phyloP scores from a whole-genome alignment of 139 green algal genomes.

The Pleodorina starrii region DNA sequence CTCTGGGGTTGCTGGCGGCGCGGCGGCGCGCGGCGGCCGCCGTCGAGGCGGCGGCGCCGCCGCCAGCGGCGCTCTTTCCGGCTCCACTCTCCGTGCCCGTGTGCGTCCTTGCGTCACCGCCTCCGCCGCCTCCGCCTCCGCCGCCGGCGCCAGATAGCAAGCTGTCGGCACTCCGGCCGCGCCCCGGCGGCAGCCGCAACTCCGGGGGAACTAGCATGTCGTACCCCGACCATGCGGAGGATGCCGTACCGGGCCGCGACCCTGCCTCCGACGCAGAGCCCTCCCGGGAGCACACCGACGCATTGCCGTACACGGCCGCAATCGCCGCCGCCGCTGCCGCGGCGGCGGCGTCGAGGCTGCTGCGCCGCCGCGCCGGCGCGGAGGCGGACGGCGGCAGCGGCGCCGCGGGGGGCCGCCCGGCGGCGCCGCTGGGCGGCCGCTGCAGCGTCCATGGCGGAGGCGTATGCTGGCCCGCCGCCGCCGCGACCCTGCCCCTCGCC shows the following conservation, averaged over 20 bases:
- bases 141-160: too few species aligned
- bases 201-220: background rate
- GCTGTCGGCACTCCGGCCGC: background rate
- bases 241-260: slow-evolving; percentile 8
- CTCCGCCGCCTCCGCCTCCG: too few species aligned
- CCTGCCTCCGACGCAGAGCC: background rate
- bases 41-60: background rate
- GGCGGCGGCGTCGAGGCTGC: background rate
- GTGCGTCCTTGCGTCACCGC: too few species aligned
- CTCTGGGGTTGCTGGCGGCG: slow-evolving; percentile 25
- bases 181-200: background rate
- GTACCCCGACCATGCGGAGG: slow-evolving; percentile 21
- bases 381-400: background rate
- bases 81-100: background rate
- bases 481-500: background rate
- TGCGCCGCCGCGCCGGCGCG: background rate
- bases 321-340: background rate
- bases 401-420: background rate
- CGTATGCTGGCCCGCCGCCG: background rate
- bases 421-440: background rate
- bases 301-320: background rate
- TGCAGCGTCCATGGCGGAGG: background rate
- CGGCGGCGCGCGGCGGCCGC: background rate
- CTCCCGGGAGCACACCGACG: background rate
- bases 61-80: background rate